Conservation (phyloP, 768 basidiomycete species). For the Clitopilus hobsonii region DNA sequence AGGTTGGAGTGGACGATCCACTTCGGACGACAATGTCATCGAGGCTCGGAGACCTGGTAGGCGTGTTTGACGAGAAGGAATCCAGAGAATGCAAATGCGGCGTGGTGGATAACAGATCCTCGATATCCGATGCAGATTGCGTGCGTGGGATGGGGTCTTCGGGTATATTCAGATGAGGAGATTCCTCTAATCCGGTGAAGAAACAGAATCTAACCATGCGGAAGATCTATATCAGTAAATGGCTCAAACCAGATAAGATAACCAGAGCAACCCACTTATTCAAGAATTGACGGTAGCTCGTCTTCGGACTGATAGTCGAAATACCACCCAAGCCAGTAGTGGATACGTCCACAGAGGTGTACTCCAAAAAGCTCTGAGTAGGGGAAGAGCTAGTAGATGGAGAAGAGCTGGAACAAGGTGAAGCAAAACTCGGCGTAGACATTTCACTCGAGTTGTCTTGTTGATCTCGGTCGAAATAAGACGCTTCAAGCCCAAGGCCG, state of each 20-base stretch:
- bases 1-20: slow-evolving; percentile 9
- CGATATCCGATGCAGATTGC: slow-evolving; percentile 53
- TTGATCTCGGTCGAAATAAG: not conserved
- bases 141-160: slow-evolving; percentile 23
- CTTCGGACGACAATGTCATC: slow-evolving; percentile 7
- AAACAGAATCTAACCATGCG: slow-evolving; percentile 67
- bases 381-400: slow-evolving; percentile 8
- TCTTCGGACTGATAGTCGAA: not conserved
- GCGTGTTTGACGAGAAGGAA: slow-evolving; percentile 8
- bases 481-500: not conserved
- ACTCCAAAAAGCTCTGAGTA: slow-evolving; percentile 6
- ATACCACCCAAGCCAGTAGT: not conserved
- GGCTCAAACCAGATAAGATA: not conserved
- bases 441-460: slow-evolving; percentile 1
- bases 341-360: not conserved
- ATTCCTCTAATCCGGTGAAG: slow-evolving; percentile 56
- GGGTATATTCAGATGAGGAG: slow-evolving; percentile 5
- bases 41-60: slow-evolving; percentile 20
- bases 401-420: slow-evolving; percentile 6
- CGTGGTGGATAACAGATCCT: slow-evolving; percentile 37
- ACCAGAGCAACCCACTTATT: slow-evolving; percentile 40
- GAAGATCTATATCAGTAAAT: slow-evolving; percentile 8
- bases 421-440: slow-evolving; percentile 2
- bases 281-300: slow-evolving; percentile 56
- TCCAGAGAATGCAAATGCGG: slow-evolving; percentile 22